Base-by-base conservation (phyloP, 1,284 basidiomycete genomes). In the Amylostereum areolatum region DNA sequence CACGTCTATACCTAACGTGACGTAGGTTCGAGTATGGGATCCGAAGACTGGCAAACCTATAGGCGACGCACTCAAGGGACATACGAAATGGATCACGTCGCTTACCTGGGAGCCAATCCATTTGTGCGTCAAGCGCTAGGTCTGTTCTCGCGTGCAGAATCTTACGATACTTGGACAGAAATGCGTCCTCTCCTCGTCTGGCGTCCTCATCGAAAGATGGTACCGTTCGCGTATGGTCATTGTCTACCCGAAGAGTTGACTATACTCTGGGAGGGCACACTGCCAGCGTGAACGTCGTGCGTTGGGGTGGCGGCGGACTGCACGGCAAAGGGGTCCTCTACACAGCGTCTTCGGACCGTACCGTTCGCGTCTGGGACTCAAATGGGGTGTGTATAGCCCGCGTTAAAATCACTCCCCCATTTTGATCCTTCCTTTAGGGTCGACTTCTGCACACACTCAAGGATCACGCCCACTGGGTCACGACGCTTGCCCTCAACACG, bases 401-500 rank as follows among this genome's bases (percentile, higher is more conserved):
- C 18, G 18, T 18, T 18, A 18, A 18, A 18, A 18, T 18, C 18
- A 18, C 18, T 18, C 18, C 18, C 18, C 18, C 18, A 18, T 18
- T 18, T 18, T 18, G 18, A 18, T 18, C 18, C 18, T 18, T 18
- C 18, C 18, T 50, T n/a, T 48, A 86, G 81, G 87, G 85, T 0
- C 78, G 72, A 57, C 74, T 73, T 41, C 61, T 89, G 43, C 75
- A 86, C 77, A 86, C 85, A 1, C 73, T 99, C 29, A 92, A 89
- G 66, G 94, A 97, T 56, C 97, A 99, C 60, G 95, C 95, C 0
- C 97, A 99, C 63, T 98, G 95, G 96, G 96, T 99, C 24, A 99
- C 95, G 42, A 98, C 95, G 0, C 81, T 99, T 43, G 87, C 96
- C 2, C 77, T 99, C 49, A 96, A 93, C 61, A 97, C 95, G 11